Base-by-base conservation (phyloP, 2,329 filamentous ascomycete species). In the Calonectria pseudoturangicola region DNA sequence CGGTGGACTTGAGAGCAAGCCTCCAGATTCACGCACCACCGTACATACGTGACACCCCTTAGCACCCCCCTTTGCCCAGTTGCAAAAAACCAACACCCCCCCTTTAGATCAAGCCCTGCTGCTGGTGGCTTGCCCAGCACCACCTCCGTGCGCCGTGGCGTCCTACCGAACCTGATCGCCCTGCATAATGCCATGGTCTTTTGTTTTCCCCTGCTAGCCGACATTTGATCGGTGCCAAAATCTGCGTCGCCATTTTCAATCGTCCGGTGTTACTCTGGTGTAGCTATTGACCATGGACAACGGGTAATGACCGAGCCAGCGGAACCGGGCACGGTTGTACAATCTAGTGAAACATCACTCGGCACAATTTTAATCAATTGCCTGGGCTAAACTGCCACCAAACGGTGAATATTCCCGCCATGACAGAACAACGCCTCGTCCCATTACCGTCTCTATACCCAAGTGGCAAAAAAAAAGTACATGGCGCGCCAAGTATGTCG, bases 291-390 rank as follows among this genome's bases (percentile, higher is more conserved):
- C 65, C 33, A 18, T 43, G 30, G 21, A 15, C 33, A 60, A 58
- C 65, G 70, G 70, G 58, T 33, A 72, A 68, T 65, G 70, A 65
- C 70, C 70, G 70, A 72, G 47, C 43, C 33, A 60, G 70, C 58
- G 65, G 70, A 71, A 41, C 48, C 36, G 39, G 28, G 30, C 63
- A n/a, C 51, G 63, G 25, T 39, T 56, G 48, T 15, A 51, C 21
- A 48, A 45, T 41, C 27, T 33, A 39, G 67, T 70, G 60, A 60
- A 66, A 66, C 62, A 70, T 63, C 45, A 47, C 50, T 68, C 70
- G 50, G 71, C 66, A 56, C 66, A 72, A 54, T 72, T 25, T 65
- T 66, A 41, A 58, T 48, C 43, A 45, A 60, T 56, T 45, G 62
- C 36, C 56, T 63, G 58, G n/a, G n/a, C 45, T 48, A 48, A 16